Conservation (phyloP, 345 rosid genomes). For the Hypericum perforatum region DNA sequence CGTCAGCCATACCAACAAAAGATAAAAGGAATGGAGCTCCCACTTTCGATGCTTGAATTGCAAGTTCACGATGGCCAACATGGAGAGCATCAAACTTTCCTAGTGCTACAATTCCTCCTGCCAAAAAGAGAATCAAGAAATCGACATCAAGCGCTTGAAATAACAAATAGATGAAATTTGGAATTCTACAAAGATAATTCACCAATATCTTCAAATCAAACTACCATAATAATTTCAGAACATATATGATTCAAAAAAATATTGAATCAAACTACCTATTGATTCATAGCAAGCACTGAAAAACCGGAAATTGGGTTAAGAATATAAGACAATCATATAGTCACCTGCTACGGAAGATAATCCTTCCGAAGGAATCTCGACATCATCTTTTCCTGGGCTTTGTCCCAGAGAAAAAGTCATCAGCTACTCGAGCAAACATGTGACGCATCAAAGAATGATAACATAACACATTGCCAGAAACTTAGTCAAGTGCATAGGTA, state of each 20-base stretch:
- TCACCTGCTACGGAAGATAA: conserved; percentile 59
- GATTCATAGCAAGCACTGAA: not conserved
- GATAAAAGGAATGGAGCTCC: conserved; percentile 77
- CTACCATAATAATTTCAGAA: no score
- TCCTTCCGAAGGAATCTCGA: conserved; percentile 40
- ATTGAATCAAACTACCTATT: no score
- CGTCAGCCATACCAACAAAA: conserved; percentile 89
- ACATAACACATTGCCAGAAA: not conserved
- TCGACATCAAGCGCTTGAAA: not conserved
- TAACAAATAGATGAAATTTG: not conserved
- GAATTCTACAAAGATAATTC: not conserved
- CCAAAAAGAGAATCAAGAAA: conserved; percentile 2
- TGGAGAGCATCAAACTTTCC: conserved; percentile 98
- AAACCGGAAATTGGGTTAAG: not conserved
- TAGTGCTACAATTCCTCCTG: conserved; percentile 91
- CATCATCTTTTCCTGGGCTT: conserved; percentile 59
- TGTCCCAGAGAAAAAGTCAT: conserved; percentile 25
- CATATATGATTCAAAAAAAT: no score
- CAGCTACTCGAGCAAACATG: conserved; percentile 20
- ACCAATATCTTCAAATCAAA: no score
- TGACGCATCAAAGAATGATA: conserved; percentile 1
- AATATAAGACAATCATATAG: not conserved
- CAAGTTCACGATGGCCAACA: conserved; percentile 88
- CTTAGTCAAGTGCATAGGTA: not conserved
- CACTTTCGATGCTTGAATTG: conserved; percentile 76